Evolutionary conservation across 208 protist species (phyloP).

Genomic region (Leishmania amazonensis): DNA sequence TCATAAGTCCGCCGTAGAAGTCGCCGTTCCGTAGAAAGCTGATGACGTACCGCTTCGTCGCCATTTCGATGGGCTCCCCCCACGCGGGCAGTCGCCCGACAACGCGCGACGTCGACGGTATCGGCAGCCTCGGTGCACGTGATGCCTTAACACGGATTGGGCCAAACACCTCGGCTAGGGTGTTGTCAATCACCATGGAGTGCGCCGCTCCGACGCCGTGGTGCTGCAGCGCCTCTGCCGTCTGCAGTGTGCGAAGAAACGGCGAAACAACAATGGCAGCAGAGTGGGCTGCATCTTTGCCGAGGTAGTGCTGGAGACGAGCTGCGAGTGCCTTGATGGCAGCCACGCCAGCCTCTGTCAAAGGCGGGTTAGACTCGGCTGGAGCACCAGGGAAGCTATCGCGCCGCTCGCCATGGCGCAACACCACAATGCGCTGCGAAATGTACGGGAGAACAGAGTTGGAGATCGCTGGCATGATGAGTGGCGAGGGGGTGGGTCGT

Average conservation of each 20-base stretch:
- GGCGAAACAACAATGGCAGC: conserved; percentile 64
- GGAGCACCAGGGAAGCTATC: conserved; percentile 50
- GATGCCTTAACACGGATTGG: conserved; percentile 64
- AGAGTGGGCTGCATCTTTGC: conserved; percentile 18
- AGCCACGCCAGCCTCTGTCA: conserved; percentile 57
- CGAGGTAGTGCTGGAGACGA: conserved; percentile 41
- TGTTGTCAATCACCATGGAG: conserved; percentile 56
- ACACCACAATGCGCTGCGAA: conserved; percentile 61
- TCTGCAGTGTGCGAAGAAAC: conserved; percentile 73
- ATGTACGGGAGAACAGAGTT: conserved; percentile 1
- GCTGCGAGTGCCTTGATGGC: conserved; percentile 39
- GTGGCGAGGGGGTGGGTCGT: neutral
- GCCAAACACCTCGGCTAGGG: conserved; percentile 77
- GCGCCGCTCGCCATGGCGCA: conserved; percentile 85
- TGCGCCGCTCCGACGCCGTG: conserved; percentile 44
- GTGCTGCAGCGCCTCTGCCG: conserved; percentile 52
- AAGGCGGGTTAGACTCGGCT: conserved; percentile 67
- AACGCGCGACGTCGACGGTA: neutral
- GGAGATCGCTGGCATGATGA: conserved; percentile 3
- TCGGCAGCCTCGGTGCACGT: conserved; percentile 22
- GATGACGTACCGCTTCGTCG: conserved; percentile 37
- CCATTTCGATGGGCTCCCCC: conserved; percentile 69
- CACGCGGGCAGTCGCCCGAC: conserved; percentile 52
- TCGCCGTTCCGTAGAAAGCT: conserved; percentile 41
- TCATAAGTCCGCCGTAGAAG: conserved; percentile 20